Percentiles rank a stretch among this genome's conserved stretches.
These are phyloP conservation scores for Nakazawaea sp. DNA, from an alignment of 805 yeast species.

Conservation along the genomic window DNA sequence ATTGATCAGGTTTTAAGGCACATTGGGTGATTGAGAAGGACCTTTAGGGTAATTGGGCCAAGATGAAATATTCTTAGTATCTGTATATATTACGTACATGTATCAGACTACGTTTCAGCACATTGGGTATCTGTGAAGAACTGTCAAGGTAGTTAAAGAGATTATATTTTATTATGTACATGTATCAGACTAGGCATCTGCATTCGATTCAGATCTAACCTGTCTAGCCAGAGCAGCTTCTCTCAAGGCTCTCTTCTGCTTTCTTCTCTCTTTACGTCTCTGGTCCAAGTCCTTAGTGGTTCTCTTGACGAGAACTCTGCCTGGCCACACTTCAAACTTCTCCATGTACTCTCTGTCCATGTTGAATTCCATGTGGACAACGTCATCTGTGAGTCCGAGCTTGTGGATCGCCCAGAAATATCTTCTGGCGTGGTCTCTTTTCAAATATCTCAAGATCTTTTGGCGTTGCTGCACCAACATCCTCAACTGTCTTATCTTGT, in stretches of 20 bases:
- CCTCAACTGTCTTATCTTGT: conserved; percentile 64
- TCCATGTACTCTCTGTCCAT: conserved; percentile 75
- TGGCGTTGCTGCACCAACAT: conserved; percentile 89
- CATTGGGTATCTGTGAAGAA: no score
- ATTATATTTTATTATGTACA: no score
- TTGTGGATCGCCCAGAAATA: conserved; percentile 84
- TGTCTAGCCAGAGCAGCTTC: conserved; percentile 15
- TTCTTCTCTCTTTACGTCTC: conserved; percentile 38
- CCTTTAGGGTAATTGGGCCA: no score
- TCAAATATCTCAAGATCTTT: conserved; percentile 72
- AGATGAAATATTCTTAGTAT: no score
- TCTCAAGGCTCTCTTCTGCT: conserved; percentile 32
- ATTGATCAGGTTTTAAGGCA: no score
- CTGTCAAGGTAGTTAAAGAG: no score
- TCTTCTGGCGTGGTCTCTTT: conserved; percentile 69
- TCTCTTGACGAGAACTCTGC: conserved; percentile 53
- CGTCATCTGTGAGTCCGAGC: conserved; percentile 79
- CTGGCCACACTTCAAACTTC: conserved; percentile 74
- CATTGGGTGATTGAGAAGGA: no score
- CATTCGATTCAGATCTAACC: no score
- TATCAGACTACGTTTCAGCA: no score
- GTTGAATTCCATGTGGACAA: conserved; percentile 72
- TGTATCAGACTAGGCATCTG: no score
- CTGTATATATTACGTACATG: no score
- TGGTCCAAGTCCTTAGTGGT: conserved; percentile 41